Evolutionary conservation across 257 asterid genomes (phyloP), one percentile per base, ranked within the genome.

Genomic region (Gentiana macrophylla): DNA sequence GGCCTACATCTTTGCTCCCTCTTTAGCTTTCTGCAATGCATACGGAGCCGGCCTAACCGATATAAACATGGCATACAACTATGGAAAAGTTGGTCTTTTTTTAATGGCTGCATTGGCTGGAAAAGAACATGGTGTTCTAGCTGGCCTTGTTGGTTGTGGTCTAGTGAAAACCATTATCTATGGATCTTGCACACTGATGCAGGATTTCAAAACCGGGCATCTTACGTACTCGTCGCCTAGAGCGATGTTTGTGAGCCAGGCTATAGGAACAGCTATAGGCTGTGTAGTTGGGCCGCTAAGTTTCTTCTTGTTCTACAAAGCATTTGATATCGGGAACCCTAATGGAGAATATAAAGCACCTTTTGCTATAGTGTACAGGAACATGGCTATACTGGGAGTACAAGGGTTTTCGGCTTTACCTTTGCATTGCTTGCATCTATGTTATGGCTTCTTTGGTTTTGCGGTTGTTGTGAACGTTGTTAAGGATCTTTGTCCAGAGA

Each of bases 1-100:
- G 4, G 70, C 81, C 12, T 84, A 81, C 13, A 0, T 61, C 0
- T 34, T 79, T 12, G 87, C 87, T 1, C 90, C 90, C 0, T 7
- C 73, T 4, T 70, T 84, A 10, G 90, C 86, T 67, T 84, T 84
- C 67, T 84, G 94, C 70, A 84, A 84, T 3, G 84, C 94, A 46
- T 84, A 84, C 6, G 94, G 90, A 3, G 77, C 85, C 1, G 90
- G 94, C 49, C 85, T 84, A 36, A 79, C 85, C 0, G 94, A 84
- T 50, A 81, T 89, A 85, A 77, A 86, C 2, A 45, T 84, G 3
- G 87, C 94, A 46, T 84, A 89, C 8, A 84, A 77, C 72, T 84
- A 84, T 8, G 94, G 84, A 4, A 84, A 84, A 54, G 41, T 84
- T 4, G 73, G 86, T 0, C 79, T 81, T 75, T 66, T 84, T 1